Percentiles rank a stretch among this genome's conserved stretches.
These are phyloP conservation scores for Syzygium malaccense DNA, from an alignment of 441 rosid species.

Conservation along the genomic window DNA sequence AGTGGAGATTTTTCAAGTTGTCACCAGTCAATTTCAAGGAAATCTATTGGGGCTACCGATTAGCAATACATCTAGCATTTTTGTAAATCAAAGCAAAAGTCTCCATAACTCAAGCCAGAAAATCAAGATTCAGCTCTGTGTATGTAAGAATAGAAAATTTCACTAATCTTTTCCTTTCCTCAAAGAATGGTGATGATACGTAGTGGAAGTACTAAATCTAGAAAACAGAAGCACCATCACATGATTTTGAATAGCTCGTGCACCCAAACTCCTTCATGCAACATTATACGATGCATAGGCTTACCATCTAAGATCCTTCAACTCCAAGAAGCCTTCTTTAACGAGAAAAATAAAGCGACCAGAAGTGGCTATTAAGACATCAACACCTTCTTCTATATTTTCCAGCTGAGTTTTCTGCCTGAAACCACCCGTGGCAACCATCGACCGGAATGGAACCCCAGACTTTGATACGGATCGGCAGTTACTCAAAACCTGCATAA, in stretches of 20 bases:
- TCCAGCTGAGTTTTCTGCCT: conserved; percentile 82
- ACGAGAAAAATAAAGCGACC: conserved; percentile 81
- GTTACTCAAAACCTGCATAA: conserved; percentile 64
- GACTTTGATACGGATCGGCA: conserved; percentile 75
- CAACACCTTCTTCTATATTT: conserved; percentile 69
- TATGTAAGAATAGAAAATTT: neutral
- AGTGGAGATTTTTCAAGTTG: neutral
- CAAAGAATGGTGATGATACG: neutral
- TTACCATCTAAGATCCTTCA: conserved; percentile 72
- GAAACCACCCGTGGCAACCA: conserved; percentile 88
- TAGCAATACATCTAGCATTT: neutral
- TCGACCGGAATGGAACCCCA: conserved; percentile 87
- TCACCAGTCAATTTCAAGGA: neutral
- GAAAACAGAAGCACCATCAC: neutral
- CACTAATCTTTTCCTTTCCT: neutral
- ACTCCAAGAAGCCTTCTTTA: conserved; percentile 59
- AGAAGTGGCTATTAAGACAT: conserved; percentile 81
- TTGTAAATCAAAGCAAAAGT: neutral
- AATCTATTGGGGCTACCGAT: neutral
- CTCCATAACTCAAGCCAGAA: neutral
- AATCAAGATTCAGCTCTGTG: neutral
- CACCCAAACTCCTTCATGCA: neutral
- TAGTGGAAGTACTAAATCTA: neutral
- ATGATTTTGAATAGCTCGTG: neutral
- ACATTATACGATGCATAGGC: neutral